Conservation (phyloP, 306 rosid genomes). For the Vigna trinervia region DNA sequence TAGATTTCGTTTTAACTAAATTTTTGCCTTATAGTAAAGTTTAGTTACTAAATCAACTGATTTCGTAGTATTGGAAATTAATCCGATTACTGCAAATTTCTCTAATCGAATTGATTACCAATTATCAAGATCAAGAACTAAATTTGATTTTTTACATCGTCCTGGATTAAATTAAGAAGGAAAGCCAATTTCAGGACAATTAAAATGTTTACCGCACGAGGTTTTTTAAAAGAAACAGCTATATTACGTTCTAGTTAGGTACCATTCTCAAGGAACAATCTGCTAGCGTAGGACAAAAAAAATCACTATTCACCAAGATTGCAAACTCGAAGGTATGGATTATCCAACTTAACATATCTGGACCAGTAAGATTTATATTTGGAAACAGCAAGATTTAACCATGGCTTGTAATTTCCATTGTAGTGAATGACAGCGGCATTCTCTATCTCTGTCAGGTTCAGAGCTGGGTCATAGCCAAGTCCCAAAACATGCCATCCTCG, state of each 20-base stretch:
- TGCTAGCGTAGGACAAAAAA: slow-evolving; percentile 20
- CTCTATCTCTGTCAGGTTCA: slow-evolving; percentile 80
- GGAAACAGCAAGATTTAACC: slow-evolving; percentile 93
- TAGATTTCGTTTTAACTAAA: too few species aligned
- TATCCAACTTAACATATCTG: slow-evolving; percentile 76
- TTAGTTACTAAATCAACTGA: too few species aligned
- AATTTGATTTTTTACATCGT: not conserved
- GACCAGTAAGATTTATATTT: slow-evolving; percentile 94
- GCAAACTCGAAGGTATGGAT: slow-evolving; percentile 75
- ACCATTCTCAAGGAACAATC: slow-evolving; percentile 31
- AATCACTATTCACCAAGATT: slow-evolving; percentile 57
- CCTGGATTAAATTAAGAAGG: not conserved
- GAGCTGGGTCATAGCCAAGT: slow-evolving; percentile 96
- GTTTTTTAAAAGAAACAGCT: slow-evolving; percentile 13
- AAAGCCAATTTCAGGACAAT: not conserved
- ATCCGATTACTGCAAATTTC: not conserved
- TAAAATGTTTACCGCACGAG: not conserved
- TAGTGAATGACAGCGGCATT: slow-evolving; percentile 92
- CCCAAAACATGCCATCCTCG: slow-evolving; percentile 96
- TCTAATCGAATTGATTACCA: not conserved
- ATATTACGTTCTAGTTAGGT: slow-evolving; percentile 29
- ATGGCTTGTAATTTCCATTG: slow-evolving; percentile 98
- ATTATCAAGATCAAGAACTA: not conserved
- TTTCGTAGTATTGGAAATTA: not conserved
- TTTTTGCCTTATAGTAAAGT: too few species aligned